phyloP scores from a whole-genome alignment of 106 monocot genomes.

The Dactylorhiza incarnata region DNA sequence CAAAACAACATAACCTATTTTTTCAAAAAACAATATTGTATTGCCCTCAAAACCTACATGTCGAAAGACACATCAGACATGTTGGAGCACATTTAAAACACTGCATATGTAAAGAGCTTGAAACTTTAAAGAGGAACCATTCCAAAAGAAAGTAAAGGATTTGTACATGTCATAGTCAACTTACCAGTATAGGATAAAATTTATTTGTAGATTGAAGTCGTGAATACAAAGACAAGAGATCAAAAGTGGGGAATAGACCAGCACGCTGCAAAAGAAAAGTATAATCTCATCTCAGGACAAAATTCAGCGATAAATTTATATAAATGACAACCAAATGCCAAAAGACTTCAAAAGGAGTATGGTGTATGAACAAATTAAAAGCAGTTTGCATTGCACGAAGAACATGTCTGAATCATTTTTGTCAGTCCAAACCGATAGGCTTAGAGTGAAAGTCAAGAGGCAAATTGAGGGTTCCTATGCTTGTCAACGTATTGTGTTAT shows the following conservation, averaged over 20 bases:
- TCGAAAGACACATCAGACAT: too few relatives aligned
- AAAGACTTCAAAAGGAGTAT: not conserved
- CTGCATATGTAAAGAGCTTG: not conserved
- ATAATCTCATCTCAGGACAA: not conserved
- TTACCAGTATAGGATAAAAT: conserved; percentile 73
- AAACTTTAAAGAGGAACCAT: not conserved
- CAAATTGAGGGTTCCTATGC: too few relatives aligned
- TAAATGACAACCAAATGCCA: not conserved
- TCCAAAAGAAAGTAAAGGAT: not conserved
- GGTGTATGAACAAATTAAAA: not conserved
- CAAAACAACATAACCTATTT: too few relatives aligned
- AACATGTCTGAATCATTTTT: not conserved
- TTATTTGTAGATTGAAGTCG: conserved; percentile 50
- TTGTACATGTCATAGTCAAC: not conserved
- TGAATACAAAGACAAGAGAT: conserved; percentile 75
- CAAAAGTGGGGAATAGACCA: conserved; percentile 92
- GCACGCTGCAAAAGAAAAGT: conserved; percentile 59
- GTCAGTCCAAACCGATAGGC: too few relatives aligned
- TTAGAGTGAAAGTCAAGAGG: too few relatives aligned
- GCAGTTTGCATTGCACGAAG: not conserved
- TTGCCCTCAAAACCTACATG: too few relatives aligned
- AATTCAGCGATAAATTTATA: not conserved
- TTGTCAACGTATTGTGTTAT: too few relatives aligned
- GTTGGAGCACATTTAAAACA: too few relatives aligned
- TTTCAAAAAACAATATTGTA: too few relatives aligned